Evolutionary conservation across 2,329 filamentous ascomycete species (phyloP), one percentile per base, ranked within the genome.

Genomic region (Blastomyces parvus): DNA sequence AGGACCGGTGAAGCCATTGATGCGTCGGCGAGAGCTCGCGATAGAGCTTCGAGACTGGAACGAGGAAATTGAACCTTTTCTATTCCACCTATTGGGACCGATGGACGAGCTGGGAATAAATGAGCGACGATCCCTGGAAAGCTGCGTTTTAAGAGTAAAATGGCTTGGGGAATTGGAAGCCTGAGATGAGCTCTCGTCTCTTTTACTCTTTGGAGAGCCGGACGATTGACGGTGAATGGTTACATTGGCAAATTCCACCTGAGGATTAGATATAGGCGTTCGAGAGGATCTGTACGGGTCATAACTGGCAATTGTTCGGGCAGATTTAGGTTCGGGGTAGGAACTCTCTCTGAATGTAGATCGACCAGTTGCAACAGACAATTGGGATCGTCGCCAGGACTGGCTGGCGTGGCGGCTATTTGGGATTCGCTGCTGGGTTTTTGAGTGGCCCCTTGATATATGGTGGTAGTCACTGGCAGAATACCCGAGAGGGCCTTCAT

Each of bases 381-480:
- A 84, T 53, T 82, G 80, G 4, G 83, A 85, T 58, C 81, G 77
- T 7, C 80, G 78, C 56, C 80, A 79, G 2, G 68, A 64, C 42
- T 65, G 68, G 17, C 63, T 64, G 50, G 70, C 68, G 0, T 67
- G 60, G 13, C 68, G 67, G 25, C 65, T 69, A 40, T 68, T 79
- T 64, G 66, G 72, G 66, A 66, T 70, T 64, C 67, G 70, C 59
- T 68, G 72, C 33, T 68, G 68, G n/a, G 72, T 70, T 67, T 73
- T 78, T 3, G 67, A 69, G 22, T 71, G 60, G 11, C 71, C 70
- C 30, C 71, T 72, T n/a, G 76, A 77, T 33, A 89, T 83, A 70
- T 95, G 91, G 70, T 97, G 93, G 69, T 95, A 94, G 71, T 97
- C 93, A 74, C 91, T 96, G 63, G 88, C 84, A 0, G 93, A 96